Evolutionary conservation across 2,329 filamentous ascomycete genomes (phyloP).

Genomic region (Neonectria magnoliae): DNA sequence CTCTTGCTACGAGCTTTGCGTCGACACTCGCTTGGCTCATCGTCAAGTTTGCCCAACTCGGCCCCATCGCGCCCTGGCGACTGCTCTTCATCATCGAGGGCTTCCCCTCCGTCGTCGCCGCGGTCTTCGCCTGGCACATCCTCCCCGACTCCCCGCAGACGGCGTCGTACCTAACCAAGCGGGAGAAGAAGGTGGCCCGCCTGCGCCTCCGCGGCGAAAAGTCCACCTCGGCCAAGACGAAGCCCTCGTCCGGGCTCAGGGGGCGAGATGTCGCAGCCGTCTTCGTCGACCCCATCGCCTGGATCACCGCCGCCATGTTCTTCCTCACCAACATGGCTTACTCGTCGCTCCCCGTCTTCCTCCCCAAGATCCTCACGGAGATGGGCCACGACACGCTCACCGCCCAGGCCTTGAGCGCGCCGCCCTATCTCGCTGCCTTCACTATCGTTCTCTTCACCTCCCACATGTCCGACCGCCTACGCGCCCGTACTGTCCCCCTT

Average conservation of each 20-base stretch:
- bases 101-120: conserved; percentile 81
- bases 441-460: conserved; percentile 76
- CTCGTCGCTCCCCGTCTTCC: conserved; percentile 85
- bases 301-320: conserved; percentile 83
- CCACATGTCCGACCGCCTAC: conserved; percentile 73
- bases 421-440: conserved; percentile 84
- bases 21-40: conserved; percentile 84
- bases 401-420: conserved; percentile 82
- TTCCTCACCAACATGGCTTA: conserved; percentile 91
- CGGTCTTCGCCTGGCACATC: conserved; percentile 76
- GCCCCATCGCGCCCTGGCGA: conserved; percentile 85
- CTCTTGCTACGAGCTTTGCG: conserved; percentile 80
- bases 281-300: conserved; percentile 54
- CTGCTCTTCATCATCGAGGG: conserved; percentile 86
- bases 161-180: conserved; percentile 69
- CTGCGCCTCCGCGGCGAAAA: conserved; percentile 70
- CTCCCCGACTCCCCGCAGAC: conserved; percentile 80
- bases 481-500: conserved; percentile 72
- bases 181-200: conserved; percentile 75
- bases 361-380: conserved; percentile 80
- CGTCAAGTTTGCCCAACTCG: conserved; percentile 70
- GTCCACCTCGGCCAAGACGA: conserved; percentile 29
- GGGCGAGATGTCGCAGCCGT: conserved; percentile 64
- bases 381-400: conserved; percentile 77
- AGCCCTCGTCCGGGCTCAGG: conserved; percentile 55